Evolutionary conservation across 768 basidiomycete species (phyloP).

Genomic region (Lepiota venenata): DNA sequence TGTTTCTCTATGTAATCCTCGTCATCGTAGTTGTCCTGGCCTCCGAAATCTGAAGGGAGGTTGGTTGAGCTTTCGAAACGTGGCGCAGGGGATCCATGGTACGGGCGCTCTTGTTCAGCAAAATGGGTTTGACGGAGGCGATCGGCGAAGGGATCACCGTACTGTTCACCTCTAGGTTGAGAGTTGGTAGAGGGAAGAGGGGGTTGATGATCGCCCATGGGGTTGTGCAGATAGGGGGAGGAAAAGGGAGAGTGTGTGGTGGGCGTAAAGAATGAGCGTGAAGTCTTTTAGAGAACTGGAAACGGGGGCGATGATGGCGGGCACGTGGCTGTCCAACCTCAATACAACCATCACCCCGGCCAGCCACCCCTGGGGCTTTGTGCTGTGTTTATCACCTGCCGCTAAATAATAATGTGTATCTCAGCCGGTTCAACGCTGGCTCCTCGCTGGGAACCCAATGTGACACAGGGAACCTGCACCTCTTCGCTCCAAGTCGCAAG

Average conservation of each 20-base stretch:
- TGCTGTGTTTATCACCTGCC: too few relatives aligned
- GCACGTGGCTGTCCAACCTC: constrained; percentile 11
- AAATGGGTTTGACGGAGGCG: constrained; percentile 60
- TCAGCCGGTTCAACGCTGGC: too few relatives aligned
- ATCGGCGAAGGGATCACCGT: constrained; percentile 74
- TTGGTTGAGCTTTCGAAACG: constrained; percentile 56
- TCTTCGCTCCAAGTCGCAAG: too few relatives aligned
- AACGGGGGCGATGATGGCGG: constrained; percentile 14
- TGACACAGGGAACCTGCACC: too few relatives aligned
- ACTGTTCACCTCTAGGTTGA: constrained; percentile 28
- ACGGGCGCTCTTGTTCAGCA: constrained; percentile 48
- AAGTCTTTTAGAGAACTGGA: constrained; percentile 10
- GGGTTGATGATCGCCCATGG: constrained; percentile 38
- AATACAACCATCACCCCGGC: neutral
- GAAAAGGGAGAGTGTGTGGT: constrained; percentile 10
- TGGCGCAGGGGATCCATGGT: constrained; percentile 33
- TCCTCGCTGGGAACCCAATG: too few relatives aligned
- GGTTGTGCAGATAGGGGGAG: constrained; percentile 11
- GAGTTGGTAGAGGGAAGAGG: constrained; percentile 33
- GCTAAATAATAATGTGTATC: too few relatives aligned
- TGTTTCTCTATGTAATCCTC: constrained; percentile 77
- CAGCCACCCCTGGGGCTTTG: neutral
- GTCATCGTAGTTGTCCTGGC: constrained; percentile 45
- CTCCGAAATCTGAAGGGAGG: constrained; percentile 50
- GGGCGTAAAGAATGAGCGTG: constrained; percentile 1